phyloP scores from a whole-genome alignment of 2,329 filamentous ascomycete genomes.

The Colletotrichum endophyticum region DNA sequence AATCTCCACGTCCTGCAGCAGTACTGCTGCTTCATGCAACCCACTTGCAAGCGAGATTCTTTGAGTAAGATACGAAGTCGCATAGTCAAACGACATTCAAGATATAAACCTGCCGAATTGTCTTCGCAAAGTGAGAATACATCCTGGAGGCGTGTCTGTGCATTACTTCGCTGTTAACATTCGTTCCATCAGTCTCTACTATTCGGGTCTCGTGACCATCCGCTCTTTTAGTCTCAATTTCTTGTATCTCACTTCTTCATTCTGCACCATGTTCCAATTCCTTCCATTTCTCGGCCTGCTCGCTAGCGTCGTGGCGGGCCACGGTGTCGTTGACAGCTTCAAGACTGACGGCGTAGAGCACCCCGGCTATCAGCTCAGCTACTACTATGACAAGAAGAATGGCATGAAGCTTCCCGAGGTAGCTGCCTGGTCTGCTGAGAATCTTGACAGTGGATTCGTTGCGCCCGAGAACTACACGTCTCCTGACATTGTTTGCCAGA shows the following conservation, averaged over 20 bases:
- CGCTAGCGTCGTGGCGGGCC: neutral
- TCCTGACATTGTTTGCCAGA: neutral
- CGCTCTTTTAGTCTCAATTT: neutral
- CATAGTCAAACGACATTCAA: accelerated
- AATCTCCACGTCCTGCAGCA: neutral
- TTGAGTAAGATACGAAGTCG: neutral
- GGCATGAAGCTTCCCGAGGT: neutral
- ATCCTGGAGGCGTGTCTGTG: neutral
- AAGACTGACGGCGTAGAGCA: neutral
- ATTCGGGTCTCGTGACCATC: neutral
- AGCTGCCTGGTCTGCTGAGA: neutral
- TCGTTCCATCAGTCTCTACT: neutral
- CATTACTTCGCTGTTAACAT: neutral
- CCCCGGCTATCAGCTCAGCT: neutral
- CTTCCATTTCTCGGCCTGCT: neutral
- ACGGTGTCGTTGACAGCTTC: neutral
- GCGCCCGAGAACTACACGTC: neutral
- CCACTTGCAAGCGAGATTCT: neutral
- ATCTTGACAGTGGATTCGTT: neutral
- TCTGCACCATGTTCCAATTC: accelerated
- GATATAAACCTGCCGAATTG: neutral
- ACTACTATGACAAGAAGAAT: neutral
- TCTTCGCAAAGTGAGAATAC: neutral
- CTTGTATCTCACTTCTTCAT: neutral
- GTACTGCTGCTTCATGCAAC: neutral